Evolutionary conservation across 805 yeast species (phyloP), one percentile per base, ranked within the genome.

Genomic region (Barnettozyma sucrosica): DNA sequence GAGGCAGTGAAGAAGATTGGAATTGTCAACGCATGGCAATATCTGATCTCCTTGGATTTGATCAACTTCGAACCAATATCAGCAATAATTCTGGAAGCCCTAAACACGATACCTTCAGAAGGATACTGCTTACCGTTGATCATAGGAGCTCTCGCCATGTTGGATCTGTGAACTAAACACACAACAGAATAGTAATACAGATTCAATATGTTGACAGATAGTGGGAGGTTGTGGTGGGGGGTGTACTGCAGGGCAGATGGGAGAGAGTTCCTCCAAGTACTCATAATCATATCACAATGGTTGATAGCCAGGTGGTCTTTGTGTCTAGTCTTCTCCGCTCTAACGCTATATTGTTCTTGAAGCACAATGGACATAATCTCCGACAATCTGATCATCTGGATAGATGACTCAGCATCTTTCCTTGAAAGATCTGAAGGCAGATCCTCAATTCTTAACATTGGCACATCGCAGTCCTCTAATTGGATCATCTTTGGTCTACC

Each of bases 21-120:
- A 28, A 78, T 81, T 55, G 72, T 74, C 62, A 75, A 69, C n/a
- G 81, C 78, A 11, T 87, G 83, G 49, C 79, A 74, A 53, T 70
- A 72, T 46, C 64, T 66, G 46, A 81, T 60, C 54, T 77, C 77
- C 46, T 72, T 71, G 37, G 73, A 70, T 39, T 73, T 76, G 36
- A 72, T 55, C 48, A 85, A 55, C 48, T 77, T 80, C 43, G 80
- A 80, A 25, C 79, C 72, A 46, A 86, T 80, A 38, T 77, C 70
- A 5, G 85, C 75, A 52, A 85, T 80, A 79, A 83, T 80, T 56
- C 86, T 78, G 1, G 93, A 89, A 1, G 90, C 86, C 63, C 83
- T 88, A 70, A 84, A 85, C 3, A 89, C 85, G 48, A 85, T 83
- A 9, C 89, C 87, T 37, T 59, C 65, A 10, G 63, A 53, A n/a